Base-by-base conservation (phyloP, 2,329 filamentous ascomycete species). In the Penicillium sp. region DNA sequence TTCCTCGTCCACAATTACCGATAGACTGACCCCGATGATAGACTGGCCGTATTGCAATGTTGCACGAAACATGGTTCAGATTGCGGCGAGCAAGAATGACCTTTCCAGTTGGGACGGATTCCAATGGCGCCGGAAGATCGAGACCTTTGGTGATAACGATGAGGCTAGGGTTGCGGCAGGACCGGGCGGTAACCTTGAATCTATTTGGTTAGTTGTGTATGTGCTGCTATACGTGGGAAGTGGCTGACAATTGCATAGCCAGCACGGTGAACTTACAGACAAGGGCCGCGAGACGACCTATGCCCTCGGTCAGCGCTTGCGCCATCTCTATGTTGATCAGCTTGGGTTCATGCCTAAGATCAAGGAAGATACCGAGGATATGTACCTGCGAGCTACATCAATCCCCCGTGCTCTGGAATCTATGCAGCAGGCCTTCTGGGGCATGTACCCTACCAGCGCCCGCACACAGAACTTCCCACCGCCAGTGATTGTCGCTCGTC, bases 1-100 rank as follows among this genome's bases (percentile, higher is more conserved):
- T 48, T 39, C 21, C 47, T 19, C n/a, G 39, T 29, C 25, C 54
- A 47, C 26, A 48, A 35, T 50, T 47, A 19, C 31, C 25, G 27
- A 31, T 42, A 23, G 42, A 58, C 68, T 60, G 64, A 72, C 53
- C 54, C 35, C 50, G 45, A 62, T 4, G 21, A 6, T 48, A 81
- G 82, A 87, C 76, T 99, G 95, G 95, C 92, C 95, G 1, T 98
- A 97, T 77, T 99, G 95, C 78, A 84, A 85, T 63, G 85, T 88
- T 54, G 90, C 90, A 23, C 84, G 86, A 58, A 87, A 88, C 63
- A 83, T 98, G 71, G 85, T 81, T 26, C 84, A 84, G 58, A 81
- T 85, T 58, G 81, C 88, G 25, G 78, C 85, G 62, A 78, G 78
- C 39, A 82, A 77, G 46, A 80, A 81, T 55, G 81, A 81, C 68